Percentiles rank a stretch among this genome's conserved stretches.
Conservation (phyloP, 176 grass and related monocot genomes). For the Triticum dicoccoides region DNA sequence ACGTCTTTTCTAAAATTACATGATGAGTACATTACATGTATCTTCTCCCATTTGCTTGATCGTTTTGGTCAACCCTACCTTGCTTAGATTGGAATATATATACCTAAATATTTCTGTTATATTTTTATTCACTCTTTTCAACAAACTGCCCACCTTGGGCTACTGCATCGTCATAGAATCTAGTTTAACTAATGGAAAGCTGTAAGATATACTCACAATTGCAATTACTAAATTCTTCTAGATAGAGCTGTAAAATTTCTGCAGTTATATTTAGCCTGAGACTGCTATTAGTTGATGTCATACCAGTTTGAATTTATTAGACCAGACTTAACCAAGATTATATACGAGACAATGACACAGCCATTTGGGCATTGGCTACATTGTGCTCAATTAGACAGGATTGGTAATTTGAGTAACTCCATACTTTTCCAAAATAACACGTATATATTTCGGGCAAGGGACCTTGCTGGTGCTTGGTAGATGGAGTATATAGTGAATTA, state of each 20-base stretch:
- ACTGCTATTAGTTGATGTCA: background rate
- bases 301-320: background rate
- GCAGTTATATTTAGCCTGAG: slow-evolving; percentile 16
- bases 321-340: background rate
- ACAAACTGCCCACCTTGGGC: background rate
- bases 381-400: background rate
- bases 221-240: background rate
- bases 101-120: background rate
- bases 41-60: background rate
- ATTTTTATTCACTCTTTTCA: background rate
- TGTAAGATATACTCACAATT: background rate
- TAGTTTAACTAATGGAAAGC: too few relatives aligned
- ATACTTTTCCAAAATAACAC: background rate
- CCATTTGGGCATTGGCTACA: background rate
- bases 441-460: background rate
- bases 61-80: background rate
- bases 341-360: background rate
- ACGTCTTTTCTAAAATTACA: slow-evolving; percentile 7
- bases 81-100: background rate
- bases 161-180: background rate
- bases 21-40: background rate
- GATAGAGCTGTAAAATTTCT: background rate
- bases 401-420: background rate
- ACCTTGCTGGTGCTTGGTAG: background rate
- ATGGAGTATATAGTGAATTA: slow-evolving; percentile 3